These are phyloP conservation scores for Chytriomyces sp. DNA, from an alignment of 192 early-diverging fungal species.

Conservation along the genomic window DNA sequence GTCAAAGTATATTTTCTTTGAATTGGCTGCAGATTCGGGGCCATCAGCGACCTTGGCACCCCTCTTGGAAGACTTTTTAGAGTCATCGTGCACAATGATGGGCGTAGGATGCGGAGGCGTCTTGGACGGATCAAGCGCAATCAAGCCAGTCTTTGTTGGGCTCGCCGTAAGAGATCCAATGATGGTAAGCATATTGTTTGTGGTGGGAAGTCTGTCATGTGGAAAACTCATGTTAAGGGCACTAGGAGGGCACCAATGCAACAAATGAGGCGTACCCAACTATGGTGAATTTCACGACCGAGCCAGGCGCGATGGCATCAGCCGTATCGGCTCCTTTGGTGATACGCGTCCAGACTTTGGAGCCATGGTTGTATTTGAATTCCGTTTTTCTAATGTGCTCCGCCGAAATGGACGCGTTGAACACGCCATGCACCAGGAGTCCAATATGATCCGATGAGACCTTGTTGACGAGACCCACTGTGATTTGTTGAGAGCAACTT, in stretches of 20 bases:
- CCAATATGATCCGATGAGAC: constrained; percentile 95
- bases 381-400: constrained; percentile 73
- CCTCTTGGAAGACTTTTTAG: constrained; percentile 17
- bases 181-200: constrained; percentile 82
- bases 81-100: not conserved
- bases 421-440: constrained; percentile 87
- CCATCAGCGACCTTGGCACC: constrained; percentile 8
- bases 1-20: constrained; percentile 20
- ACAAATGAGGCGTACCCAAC: constrained; percentile 57
- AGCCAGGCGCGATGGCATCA: constrained; percentile 60
- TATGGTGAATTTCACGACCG: constrained; percentile 71
- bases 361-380: constrained; percentile 68
- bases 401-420: constrained; percentile 93
- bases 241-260: not conserved
- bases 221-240: not conserved
- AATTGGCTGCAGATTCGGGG: not conserved
- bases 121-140: constrained; percentile 19
- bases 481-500: too few species aligned
- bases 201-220: constrained; percentile 66
- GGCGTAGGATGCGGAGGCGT: constrained; percentile 29
- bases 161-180: constrained; percentile 67
- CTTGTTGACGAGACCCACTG: constrained; percentile 84
- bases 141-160: constrained; percentile 37
- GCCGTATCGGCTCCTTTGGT: constrained; percentile 29
- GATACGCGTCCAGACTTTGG: constrained; percentile 29